phyloP scores from a whole-genome alignment of 257 asterid genomes.

The Prunella vulgaris region DNA sequence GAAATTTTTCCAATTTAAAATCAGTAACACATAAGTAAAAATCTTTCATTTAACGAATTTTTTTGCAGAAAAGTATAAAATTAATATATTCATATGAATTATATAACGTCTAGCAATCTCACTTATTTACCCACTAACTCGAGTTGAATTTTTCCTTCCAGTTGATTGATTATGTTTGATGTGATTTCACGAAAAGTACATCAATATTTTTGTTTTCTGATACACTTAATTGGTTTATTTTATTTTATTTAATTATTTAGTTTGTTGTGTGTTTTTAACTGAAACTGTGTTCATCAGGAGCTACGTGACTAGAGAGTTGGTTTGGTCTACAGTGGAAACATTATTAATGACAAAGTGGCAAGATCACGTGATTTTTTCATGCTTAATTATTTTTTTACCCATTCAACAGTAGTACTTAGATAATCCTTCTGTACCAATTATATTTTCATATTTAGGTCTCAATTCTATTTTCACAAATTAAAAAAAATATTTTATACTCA shows the following conservation, averaged over 20 bases:
- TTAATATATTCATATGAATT: too few relatives aligned
- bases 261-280: not conserved
- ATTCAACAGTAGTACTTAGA: not conserved
- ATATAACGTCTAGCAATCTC: too few relatives aligned
- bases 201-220: not conserved
- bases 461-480: too few relatives aligned
- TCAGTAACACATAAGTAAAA: too few relatives aligned
- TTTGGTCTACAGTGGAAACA: constrained; percentile 50
- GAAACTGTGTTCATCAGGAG: constrained; percentile 25
- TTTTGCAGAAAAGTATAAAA: too few relatives aligned
- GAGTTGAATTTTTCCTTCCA: not conserved
- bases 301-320: constrained; percentile 26
- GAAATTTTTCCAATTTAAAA: too few relatives aligned
- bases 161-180: not conserved
- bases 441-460: too few relatives aligned
- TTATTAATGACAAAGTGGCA: constrained; percentile 30
- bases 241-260: too few relatives aligned
- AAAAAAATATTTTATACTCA: too few relatives aligned
- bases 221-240: not conserved
- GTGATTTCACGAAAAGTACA: too few relatives aligned
- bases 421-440: too few relatives aligned
- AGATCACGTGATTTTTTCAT: constrained; percentile 35
- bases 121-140: not conserved
- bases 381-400: constrained; percentile 3
- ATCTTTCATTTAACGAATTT: too few relatives aligned